Conservation (phyloP, 179 eudicot genomes). For the Patellifolia procumbens region DNA sequence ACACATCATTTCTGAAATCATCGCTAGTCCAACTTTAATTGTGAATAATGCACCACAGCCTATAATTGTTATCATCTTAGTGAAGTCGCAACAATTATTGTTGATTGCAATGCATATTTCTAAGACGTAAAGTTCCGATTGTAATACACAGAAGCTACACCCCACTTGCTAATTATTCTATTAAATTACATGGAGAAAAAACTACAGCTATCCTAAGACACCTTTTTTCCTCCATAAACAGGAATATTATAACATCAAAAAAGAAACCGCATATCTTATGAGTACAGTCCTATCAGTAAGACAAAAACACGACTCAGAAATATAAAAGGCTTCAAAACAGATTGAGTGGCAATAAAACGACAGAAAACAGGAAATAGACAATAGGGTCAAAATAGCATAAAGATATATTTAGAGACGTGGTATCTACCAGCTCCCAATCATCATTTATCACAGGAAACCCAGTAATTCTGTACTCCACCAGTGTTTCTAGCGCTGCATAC, state of each 20-base stretch:
- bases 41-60: not conserved
- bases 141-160: not conserved
- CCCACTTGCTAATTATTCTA: not conserved
- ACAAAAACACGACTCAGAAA: not conserved
- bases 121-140: not conserved
- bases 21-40: not conserved
- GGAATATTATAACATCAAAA: not conserved
- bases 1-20: not conserved
- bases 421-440: slow-evolving; percentile 76
- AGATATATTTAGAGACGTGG: not conserved
- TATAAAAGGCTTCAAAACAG: not conserved
- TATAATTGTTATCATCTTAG: too few species aligned
- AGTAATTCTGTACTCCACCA: slow-evolving; percentile 82
- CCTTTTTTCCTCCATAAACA: not conserved
- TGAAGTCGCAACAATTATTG: too few species aligned
- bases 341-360: not conserved
- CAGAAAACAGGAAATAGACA: not conserved
- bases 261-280: not conserved
- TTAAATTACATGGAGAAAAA: not conserved
- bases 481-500: slow-evolving; percentile 64
- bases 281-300: not conserved
- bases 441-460: slow-evolving; percentile 95
- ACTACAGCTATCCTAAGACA: not conserved
- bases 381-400: not conserved
- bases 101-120: not conserved